Base-by-base conservation (phyloP, 768 basidiomycete species). In the Mrakia gelida region DNA sequence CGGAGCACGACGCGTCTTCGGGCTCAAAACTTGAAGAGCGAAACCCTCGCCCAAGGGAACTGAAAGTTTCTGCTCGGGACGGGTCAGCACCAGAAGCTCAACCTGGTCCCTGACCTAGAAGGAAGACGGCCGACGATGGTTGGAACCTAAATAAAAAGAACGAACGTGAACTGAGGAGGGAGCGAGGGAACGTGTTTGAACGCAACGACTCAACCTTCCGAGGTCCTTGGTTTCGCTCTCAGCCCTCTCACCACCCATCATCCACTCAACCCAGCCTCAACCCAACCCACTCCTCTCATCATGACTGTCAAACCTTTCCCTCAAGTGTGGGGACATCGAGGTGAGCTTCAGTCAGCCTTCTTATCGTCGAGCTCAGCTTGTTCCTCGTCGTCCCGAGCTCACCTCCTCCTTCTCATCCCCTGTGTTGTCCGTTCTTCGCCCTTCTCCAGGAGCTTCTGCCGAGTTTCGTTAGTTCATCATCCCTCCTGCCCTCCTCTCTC, bases 381-480 rank as follows among this genome's bases (percentile, higher is more conserved):
- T 23, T n/a, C 30, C n/a, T n/a, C 34, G 30, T 11, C 6, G 3
- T 34, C 11, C 62, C 34, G 41, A 26, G 21, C 26, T 45, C 63
- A 45, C 38, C 26, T 10, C 18, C 5, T n/a, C 52, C 28, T 43
- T 28, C 30, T 59, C 32, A 18, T 28, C 15, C 9, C 15, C 15
- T 15, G 7, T 15, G 15, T 21, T 21, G 49, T 59, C 38, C 23
- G 23, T 38, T 43, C 11, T 59, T 30, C 2, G 4, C 21, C 8
- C 38, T 68, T 45, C n/a, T n/a, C 30, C 41, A 38, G 70, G 76
- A 18, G 77, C 77, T 13, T 78, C 77, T 26, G 73, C 73, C 41
- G 77, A 78, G 54, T 78, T 73, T 32, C 77, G 77, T 78, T 18
- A 34, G 77, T 78, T 41, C 30, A 5, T 2, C n/a, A 34, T 6